Evolutionary conservation across 768 basidiomycete species (phyloP).

Genomic region (Suillus ampliporus): DNA sequence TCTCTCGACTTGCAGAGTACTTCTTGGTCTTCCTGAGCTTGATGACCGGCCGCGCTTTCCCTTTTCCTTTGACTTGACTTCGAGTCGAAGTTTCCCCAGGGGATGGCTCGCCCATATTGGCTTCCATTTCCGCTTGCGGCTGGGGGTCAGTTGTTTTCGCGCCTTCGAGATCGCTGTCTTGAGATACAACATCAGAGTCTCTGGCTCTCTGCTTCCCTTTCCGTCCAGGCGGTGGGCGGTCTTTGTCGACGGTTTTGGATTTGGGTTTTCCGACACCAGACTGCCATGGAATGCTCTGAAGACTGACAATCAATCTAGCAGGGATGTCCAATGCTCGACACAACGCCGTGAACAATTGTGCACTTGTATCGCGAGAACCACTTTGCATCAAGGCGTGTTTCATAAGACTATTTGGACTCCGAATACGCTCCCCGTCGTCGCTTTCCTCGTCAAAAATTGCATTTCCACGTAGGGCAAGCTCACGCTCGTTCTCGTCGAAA

Average conservation of each 20-base stretch:
- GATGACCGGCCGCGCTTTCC: slow-evolving; percentile 59
- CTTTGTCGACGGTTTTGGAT: slow-evolving; percentile 43
- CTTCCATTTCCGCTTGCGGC: background rate
- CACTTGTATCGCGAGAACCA: slow-evolving; percentile 85
- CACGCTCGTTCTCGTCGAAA: slow-evolving; percentile 72
- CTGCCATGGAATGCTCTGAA: slow-evolving; percentile 95
- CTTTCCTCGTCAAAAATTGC: slow-evolving; percentile 46
- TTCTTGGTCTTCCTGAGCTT: slow-evolving; percentile 61
- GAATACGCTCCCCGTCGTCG: slow-evolving; percentile 65
- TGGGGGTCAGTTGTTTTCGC: background rate
- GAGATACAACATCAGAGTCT: slow-evolving; percentile 30
- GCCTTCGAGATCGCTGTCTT: slow-evolving; percentile 49
- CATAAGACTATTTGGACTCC: slow-evolving; percentile 87
- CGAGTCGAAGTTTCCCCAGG: slow-evolving; percentile 24
- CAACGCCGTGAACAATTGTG: slow-evolving; percentile 90
- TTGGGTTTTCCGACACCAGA: slow-evolving; percentile 64
- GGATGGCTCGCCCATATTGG: background rate
- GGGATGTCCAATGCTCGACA: slow-evolving; percentile 89
- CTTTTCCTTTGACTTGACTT: slow-evolving; percentile 59
- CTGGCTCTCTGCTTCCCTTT: slow-evolving; percentile 13
- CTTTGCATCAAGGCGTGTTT: slow-evolving; percentile 84
- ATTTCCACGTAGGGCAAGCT: slow-evolving; percentile 33
- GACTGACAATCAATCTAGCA: slow-evolving; percentile 83
- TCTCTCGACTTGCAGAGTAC: slow-evolving; percentile 51
- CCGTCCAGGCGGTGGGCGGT: slow-evolving; percentile 23